A percentile compares a stretch with the other conserved stretches of the same genome.
Evolutionary conservation across 2,329 filamentous ascomycete genomes (phyloP).

Genomic region (Onygenales sp.): DNA sequence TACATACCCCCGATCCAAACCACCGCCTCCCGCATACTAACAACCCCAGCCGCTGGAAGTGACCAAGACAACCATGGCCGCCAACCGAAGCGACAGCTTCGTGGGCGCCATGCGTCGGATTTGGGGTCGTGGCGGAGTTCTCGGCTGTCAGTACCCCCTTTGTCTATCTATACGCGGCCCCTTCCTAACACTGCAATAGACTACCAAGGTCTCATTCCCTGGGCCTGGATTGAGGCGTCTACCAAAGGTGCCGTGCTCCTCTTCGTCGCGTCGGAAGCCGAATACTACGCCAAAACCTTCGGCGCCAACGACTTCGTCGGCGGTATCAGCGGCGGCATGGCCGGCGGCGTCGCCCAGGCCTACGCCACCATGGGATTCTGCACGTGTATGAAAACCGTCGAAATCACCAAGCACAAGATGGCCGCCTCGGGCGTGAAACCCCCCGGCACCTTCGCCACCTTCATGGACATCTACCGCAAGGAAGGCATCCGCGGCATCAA

Average conservation of each 20-base stretch:
- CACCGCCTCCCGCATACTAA: neutral
- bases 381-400: constrained; percentile 99
- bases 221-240: constrained; percentile 99
- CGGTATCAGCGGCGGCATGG: constrained; percentile 85
- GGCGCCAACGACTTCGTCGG: constrained; percentile 80
- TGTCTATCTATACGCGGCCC: neutral
- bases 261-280: constrained; percentile 96
- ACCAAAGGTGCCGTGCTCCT: constrained; percentile 98
- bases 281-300: constrained; percentile 78
- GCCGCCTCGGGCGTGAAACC: constrained; percentile 73
- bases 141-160: constrained; percentile 69
- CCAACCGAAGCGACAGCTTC: constrained; percentile 86
- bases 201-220: constrained; percentile 98
- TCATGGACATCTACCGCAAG: constrained; percentile 91
- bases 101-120: constrained; percentile 70
- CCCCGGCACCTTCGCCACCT: constrained; percentile 85
- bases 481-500: constrained; percentile 96
- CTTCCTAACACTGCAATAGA: constrained; percentile 46
- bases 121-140: constrained; percentile 84
- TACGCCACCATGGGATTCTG: constrained; percentile 99
- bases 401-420: constrained; percentile 98
- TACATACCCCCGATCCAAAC: constrained; percentile 12
- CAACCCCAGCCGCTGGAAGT: constrained; percentile 74
- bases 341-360: constrained; percentile 90
- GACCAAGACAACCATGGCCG: constrained; percentile 99